Conservation (phyloP, 495 filamentous ascomycete genomes). For the Bacidia rubella region DNA sequence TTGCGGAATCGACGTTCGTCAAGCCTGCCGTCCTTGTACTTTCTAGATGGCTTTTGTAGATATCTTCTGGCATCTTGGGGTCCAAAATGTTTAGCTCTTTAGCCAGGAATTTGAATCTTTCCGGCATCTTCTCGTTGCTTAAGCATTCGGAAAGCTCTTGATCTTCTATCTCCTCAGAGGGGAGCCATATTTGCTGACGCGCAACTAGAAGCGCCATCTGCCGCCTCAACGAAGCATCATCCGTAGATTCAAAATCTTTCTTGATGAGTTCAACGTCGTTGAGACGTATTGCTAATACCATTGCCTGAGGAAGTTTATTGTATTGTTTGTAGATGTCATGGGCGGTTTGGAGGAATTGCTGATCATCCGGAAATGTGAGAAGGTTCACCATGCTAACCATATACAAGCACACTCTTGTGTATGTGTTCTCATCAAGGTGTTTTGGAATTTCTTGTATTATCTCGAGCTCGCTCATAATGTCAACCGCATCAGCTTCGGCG, state of each 20-base stretch:
- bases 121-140: conserved; percentile 72
- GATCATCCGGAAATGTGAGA: conserved; percentile 92
- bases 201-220: conserved; percentile 91
- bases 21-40: conserved; percentile 81
- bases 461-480: conserved; percentile 90
- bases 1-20: conserved; percentile 87
- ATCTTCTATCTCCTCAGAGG: conserved; percentile 49
- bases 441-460: conserved; percentile 86
- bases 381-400: conserved; percentile 99
- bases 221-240: conserved; percentile 71
- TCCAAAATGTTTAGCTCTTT: conserved; percentile 96
- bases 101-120: conserved; percentile 83
- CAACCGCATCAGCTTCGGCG: conserved; percentile 94
- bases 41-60: conserved; percentile 98
- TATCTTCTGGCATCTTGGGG: conserved; percentile 93
- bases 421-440: conserved; percentile 89
- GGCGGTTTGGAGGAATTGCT: conserved; percentile 79
- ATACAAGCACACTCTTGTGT: conserved; percentile 83
- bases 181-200: conserved; percentile 76
- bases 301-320: conserved; percentile 82
- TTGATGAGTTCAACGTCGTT: conserved; percentile 74
- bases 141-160: conserved; percentile 65
- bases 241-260: conserved; percentile 61
- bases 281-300: conserved; percentile 84
- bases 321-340: conserved; percentile 87